These are phyloP conservation scores for Isatis lusitanica DNA, from an alignment of 441 rosid genomes.

Conservation along the genomic window DNA sequence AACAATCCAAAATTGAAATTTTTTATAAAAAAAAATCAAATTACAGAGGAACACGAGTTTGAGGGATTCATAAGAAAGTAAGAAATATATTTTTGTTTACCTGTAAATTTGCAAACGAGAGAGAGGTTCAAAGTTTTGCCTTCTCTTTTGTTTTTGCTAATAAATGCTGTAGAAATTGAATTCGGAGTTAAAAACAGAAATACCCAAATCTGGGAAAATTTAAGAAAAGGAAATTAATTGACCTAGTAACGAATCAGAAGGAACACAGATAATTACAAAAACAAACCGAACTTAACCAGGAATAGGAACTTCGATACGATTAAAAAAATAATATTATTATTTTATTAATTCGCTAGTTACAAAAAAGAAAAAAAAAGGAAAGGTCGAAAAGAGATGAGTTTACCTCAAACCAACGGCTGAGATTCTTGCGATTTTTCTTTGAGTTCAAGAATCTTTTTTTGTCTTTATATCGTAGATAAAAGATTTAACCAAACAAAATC, in stretches of 20 bases:
- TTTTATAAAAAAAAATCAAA: neutral
- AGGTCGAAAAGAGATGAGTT: slow-evolving; percentile 18
- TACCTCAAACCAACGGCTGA: slow-evolving; percentile 33
- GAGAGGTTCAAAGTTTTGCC: neutral
- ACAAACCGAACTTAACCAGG: slow-evolving; percentile 36
- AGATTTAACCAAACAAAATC: neutral
- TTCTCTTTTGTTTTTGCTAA: neutral
- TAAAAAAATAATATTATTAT: neutral
- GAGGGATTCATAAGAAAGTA: neutral
- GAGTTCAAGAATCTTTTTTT: neutral
- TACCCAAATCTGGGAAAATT: slow-evolving; percentile 31
- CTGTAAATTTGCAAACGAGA: neutral
- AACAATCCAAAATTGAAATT: neutral
- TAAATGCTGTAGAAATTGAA: slow-evolving; percentile 27
- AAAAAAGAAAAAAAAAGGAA: slow-evolving; percentile 5
- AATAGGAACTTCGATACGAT: neutral
- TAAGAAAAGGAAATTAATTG: slow-evolving; percentile 25
- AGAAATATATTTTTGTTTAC: slow-evolving; percentile 1
- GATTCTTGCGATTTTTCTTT: slow-evolving; percentile 23
- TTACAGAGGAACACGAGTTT: neutral
- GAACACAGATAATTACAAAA: slow-evolving; percentile 11
- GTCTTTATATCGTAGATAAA: neutral
- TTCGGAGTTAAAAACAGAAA: slow-evolving; percentile 35
- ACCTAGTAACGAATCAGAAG: slow-evolving; percentile 36
- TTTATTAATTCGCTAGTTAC: neutral